Base-by-base conservation (phyloP, 1,284 basidiomycete genomes). In the Malassezia sp. region DNA sequence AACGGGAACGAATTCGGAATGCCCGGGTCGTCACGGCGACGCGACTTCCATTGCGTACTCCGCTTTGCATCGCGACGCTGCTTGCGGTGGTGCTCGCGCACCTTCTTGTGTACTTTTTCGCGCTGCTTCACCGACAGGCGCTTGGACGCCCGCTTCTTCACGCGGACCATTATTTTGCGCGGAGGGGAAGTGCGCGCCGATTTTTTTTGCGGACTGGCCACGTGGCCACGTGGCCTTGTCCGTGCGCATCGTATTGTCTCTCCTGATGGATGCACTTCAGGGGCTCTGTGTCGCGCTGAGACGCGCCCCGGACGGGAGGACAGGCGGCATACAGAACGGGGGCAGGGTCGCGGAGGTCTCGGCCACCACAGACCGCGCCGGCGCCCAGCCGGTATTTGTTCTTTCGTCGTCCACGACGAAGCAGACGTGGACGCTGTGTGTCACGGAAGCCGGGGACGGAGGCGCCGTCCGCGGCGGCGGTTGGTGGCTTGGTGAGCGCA, bases 1-100 rank as follows among this genome's bases (percentile, higher is more conserved):
- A 84, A 93, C 3, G 90, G 91, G 74, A 90, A 93, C 53, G 81
- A 82, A 73, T 85, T 93, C n/a, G 91, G 91, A 52, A 97, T 91
- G 37, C 93, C 93, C 21, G 84, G 86, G 70, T 97, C 91, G 71
- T 81, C 77, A 77, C 86, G 72, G 76, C 80, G 70, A 21, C 47
- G 60, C 49, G 55, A 57, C 52, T 61, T 61, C 64, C 66, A 84
- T 74, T 91, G 95, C 51, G 79, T 74, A 72, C 84, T 84, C 71
- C 83, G 86, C 75, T 89, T 90, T 18, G 80, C 79, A 37, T 77
- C 78, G 70, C 83, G 85, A 11, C 56, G 52, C 10, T 60, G 38
- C 52, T 68, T 70, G 20, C 65, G 58, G 36, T 62, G 60, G 42
- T 67, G 65, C 56, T 70, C 64, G 28, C 51, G 44, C 32, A 70